Base-by-base conservation (phyloP, 495 filamentous ascomycete species). In the Pseudevernia furfuracea region DNA sequence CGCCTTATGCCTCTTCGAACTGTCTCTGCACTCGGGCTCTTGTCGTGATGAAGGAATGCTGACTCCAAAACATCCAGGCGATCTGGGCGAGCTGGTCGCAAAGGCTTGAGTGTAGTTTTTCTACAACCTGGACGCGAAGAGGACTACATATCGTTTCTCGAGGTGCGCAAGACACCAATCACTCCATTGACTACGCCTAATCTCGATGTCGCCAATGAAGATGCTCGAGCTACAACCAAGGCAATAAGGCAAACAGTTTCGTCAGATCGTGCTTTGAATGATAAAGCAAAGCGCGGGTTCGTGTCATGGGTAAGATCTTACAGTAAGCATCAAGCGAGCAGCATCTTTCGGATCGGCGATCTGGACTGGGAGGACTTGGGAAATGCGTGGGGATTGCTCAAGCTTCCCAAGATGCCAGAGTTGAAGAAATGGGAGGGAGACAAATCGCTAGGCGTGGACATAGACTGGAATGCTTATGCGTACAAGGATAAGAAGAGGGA, bases 371-470 rank as follows among this genome's bases (percentile, higher is more conserved):
- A 80, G 46, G 89, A 88, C 52, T 75, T 95, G 3, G 93, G 87
- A 5, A 79, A 85, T 61, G 88, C 87, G 15, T 98, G 92, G 89
- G 89, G 86, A 0, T 78, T 98, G 12, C 77, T 97, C 46, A 87
- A 84, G 63, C 79, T 97, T 58, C 94, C 94, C 48, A 93, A 89
- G 73, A 98, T 98, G 94, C 94, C 95, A 0, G 94, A 98, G 71
- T 73, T 92, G 61, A 86, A 84, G 66, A 82, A 72, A 23, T 91
- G 87, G 71, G 76, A 82, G 0, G 85, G 86, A 41, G 86, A 90
- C 68, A 77, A 81, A 44, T 79, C 78, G 0, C 74, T 91, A 11
- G 89, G 88, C 12, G 73, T 89, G 5, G 72, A 78, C 0, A 63
- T 90, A 8, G 82, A 92, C 66, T 84, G 82, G 76, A 73, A 81